Base-by-base conservation (phyloP, 106 monocot genomes). In the Acorus gramineus region DNA sequence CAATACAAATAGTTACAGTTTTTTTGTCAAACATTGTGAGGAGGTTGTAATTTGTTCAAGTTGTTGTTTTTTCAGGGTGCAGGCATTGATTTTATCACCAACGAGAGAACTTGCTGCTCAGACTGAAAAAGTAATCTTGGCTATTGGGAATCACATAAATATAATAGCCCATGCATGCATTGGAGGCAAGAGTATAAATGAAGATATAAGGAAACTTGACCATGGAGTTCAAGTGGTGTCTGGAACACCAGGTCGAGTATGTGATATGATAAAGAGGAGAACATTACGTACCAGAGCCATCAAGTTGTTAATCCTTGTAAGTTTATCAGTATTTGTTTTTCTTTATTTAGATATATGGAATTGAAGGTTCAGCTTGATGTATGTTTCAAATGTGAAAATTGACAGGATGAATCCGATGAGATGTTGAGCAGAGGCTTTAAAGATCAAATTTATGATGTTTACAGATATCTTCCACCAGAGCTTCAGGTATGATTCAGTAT, bases 401-500 rank as follows among this genome's bases (percentile, higher is more conserved):
- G 63, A 67, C 66, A 93, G 92, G 93, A 91, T 81, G 95, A 96
- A 69, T 79, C 95, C 70, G 95, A 96, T 85, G 95, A 96, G 80
- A 96, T 96, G 95, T 64, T 96, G 73, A 90, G 87, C 76, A 82
- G 87, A 81, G 95, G 95, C 4, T 96, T 96, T 75, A 96, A 96
- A 78, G 95, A 96, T 76, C 90, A 96, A 67, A 96, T 96, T 64
- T 90, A 96, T 81, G 95, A 96, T 85, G 95, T 96, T 4, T 96
- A 96, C 60, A 80, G 90, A 78, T 96, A 91, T 81, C 90, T 96
- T 58, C 95, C 95, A 2, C 95, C 95, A 48, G 90, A 90, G 55
- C 84, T 96, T 51, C 90, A 96, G 85, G 92, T 88, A 66, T 66
- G 11, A 7, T 48, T 47, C 50, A 49, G 50, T 51, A 13, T 5